These are phyloP conservation scores for Mycena amicta DNA, from an alignment of 768 basidiomycete genomes.

Conservation along the genomic window DNA sequence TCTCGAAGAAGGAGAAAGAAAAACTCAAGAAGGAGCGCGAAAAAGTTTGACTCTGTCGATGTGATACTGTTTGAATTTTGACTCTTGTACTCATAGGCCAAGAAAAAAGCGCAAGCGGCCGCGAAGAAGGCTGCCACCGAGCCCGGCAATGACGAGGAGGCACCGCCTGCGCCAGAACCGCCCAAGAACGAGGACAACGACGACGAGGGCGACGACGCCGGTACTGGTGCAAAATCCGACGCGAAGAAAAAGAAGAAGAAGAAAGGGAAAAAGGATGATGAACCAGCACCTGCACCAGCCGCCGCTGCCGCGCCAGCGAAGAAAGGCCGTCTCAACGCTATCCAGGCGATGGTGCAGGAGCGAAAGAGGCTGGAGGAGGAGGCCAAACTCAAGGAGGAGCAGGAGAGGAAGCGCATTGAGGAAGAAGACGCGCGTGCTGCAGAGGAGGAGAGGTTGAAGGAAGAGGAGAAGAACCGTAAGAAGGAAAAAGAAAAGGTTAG, in stretches of 20 bases:
- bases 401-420: slow-evolving; percentile 79
- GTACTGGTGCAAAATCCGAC: slow-evolving; percentile 50
- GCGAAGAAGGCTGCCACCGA: slow-evolving; percentile 65
- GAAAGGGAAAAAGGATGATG: slow-evolving; percentile 66
- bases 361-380: slow-evolving; percentile 82
- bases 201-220: slow-evolving; percentile 70
- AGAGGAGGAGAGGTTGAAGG: slow-evolving; percentile 76
- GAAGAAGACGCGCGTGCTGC: slow-evolving; percentile 82
- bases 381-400: slow-evolving; percentile 67
- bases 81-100: slow-evolving; percentile 56
- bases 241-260: slow-evolving; percentile 91
- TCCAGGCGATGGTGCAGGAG: slow-evolving; percentile 82
- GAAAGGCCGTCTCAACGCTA: slow-evolving; percentile 80
- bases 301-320: slow-evolving; percentile 58
- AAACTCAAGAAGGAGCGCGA: slow-evolving; percentile 95
- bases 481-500: slow-evolving; percentile 89
- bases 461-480: slow-evolving; percentile 80
- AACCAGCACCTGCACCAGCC: slow-evolving; percentile 38
- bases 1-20: slow-evolving; percentile 97
- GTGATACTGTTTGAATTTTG: slow-evolving; percentile 7
- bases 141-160: slow-evolving; percentile 29
- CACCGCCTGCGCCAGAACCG: slow-evolving; percentile 28
- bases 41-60: slow-evolving; percentile 57
- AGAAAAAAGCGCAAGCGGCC: slow-evolving; percentile 92
- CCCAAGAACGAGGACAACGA: slow-evolving; percentile 50